Evolutionary conservation across 2,329 filamentous ascomycete genomes (phyloP).

Genomic region (Fusarium caatingaense): DNA sequence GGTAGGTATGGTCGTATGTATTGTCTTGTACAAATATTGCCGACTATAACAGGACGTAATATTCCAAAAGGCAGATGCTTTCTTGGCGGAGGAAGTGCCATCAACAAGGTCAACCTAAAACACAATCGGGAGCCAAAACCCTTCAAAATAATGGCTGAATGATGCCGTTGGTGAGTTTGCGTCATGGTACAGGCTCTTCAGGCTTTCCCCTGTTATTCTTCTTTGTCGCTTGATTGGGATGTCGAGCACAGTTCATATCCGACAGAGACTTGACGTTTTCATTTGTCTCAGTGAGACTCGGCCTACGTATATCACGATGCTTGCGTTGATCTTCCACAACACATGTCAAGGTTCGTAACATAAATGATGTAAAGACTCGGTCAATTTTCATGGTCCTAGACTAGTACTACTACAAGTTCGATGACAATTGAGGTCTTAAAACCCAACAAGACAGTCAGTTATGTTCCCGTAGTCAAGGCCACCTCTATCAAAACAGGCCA

Average conservation of each 20-base stretch:
- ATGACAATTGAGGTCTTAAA: not conserved
- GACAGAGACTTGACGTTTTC: not conserved
- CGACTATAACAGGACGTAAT: fast-evolving
- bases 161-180: fast-evolving
- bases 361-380: not conserved
- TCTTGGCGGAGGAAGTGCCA: not conserved
- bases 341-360: fast-evolving
- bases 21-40: fast-evolving
- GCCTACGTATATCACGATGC: no score
- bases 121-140: not conserved
- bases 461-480: not conserved
- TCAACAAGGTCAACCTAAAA: not conserved
- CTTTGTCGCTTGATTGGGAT: not conserved
- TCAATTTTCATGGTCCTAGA: not conserved
- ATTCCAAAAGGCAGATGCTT: not conserved
- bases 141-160: not conserved
- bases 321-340: no score
- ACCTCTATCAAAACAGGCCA: not conserved
- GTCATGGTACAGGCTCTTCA: not conserved
- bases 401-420: not conserved
- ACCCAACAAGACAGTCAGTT: not conserved
- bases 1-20: not conserved
- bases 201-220: not conserved
- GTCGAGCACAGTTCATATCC: not conserved
- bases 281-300: no score